Base-by-base conservation (phyloP, 23 red algal genomes). In the Agarophyton chilense region DNA sequence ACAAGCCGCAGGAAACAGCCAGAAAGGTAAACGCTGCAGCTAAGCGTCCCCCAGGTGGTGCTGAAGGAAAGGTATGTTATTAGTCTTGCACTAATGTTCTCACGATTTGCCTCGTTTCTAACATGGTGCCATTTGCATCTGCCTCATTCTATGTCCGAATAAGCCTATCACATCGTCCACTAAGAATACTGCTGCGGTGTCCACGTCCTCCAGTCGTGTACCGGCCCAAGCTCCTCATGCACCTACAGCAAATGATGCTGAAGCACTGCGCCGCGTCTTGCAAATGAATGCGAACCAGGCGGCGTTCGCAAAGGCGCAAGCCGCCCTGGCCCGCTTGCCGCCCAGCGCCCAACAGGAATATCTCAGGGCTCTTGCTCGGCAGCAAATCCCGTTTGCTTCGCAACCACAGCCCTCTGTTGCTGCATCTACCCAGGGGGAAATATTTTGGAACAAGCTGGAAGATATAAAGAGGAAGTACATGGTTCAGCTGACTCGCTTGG, bases 391-490 rank as follows among this genome's bases (percentile, higher is more conserved):
- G n/a, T n/a, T n/a, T n/a, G n/a, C n/a, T n/a, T n/a, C n/a, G n/a
- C n/a, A n/a, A n/a, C n/a, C n/a, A n/a, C n/a, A n/a, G n/a, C n/a
- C n/a, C n/a, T n/a, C n/a, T n/a, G 22, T n/a, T 54, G 64, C 64
- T 34, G 10, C 33, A 60, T 71, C 18, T n/a, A n/a, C n/a, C n/a
- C n/a, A n/a, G n/a, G n/a, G 18, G 45, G n/a, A n/a, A n/a, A n/a
- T 36, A 14, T 65, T 85, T 46, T 85, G 81, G 81, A 54, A 70
- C 52, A 85, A 85, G 34, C 55, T 85, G 34, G 58, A 64, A 22
- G 58, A 64, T 11, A 66, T 85, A 35, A 57, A 85, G 29, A 44
- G 43, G 10, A 70, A 85, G 60, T 85, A 66, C 60, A 42, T 52
- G 60, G 32, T 25, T n/a, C 52, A 33, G 25, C 41, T 85, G 18